A percentile compares a stretch with the other conserved stretches of the same genome.
phyloP scores from a whole-genome alignment of 768 basidiomycete genomes.

The Baorangia bicolor region DNA sequence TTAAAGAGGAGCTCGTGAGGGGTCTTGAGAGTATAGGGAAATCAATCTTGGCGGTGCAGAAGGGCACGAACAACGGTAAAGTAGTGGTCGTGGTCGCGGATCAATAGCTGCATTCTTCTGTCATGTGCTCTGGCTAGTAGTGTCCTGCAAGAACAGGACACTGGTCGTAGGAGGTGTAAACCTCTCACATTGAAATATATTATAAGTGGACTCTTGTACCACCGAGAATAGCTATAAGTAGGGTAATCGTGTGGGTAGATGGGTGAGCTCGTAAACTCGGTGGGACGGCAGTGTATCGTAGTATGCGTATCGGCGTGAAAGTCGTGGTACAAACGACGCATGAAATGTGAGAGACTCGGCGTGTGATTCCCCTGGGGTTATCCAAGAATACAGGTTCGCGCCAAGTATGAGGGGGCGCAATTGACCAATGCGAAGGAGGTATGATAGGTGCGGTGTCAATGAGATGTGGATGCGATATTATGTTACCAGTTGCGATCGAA shows the following conservation, averaged over 20 bases:
- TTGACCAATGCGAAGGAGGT: constrained; percentile 16
- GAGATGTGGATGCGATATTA: constrained; percentile 19
- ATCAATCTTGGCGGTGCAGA: constrained; percentile 4
- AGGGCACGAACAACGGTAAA: constrained; percentile 3
- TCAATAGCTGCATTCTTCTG: background rate
- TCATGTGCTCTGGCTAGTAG: background rate
- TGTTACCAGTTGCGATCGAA: constrained; percentile 4
- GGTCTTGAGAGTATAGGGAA: constrained; percentile 2
- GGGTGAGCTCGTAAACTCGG: background rate
- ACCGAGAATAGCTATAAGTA: constrained; percentile 24
- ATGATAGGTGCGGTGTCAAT: constrained; percentile 14
- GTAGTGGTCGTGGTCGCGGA: background rate
- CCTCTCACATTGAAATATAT: constrained; percentile 11
- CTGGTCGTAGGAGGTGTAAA: background rate
- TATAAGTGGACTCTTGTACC: constrained; percentile 12
- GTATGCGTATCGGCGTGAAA: constrained; percentile 3
- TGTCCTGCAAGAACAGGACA: background rate
- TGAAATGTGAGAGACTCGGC: background rate
- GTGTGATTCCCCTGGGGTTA: constrained; percentile 7
- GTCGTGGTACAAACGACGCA: constrained; percentile 3
- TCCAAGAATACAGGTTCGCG: constrained; percentile 20
- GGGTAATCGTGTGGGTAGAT: constrained; percentile 15
- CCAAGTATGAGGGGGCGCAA: constrained; percentile 1
- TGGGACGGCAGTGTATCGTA: constrained; percentile 1
- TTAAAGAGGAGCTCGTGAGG: background rate